These are phyloP conservation scores for Rhinocladiella similis DNA, from an alignment of 2,329 filamentous ascomycete species.

Conservation along the genomic window DNA sequence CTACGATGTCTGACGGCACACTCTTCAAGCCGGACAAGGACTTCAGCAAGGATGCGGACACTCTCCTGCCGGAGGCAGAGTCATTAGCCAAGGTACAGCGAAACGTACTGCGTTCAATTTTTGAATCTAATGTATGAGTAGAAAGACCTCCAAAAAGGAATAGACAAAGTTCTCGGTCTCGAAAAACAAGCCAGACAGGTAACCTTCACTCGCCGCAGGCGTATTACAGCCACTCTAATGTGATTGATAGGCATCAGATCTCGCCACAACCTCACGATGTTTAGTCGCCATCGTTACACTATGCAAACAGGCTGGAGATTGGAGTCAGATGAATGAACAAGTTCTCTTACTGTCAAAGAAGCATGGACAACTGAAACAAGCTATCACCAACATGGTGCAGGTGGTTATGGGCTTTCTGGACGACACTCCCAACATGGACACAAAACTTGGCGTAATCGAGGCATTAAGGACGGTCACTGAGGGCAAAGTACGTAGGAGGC, in stretches of 20 bases:
- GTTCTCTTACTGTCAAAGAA: constrained; percentile 96
- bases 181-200: constrained; percentile 99
- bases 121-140: constrained; percentile 31
- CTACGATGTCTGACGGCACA: constrained; percentile 75
- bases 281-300: constrained; percentile 87
- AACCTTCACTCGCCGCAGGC: constrained; percentile 28
- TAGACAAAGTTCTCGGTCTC: constrained; percentile 86
- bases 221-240: constrained; percentile 14
- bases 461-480: constrained; percentile 94
- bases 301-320: constrained; percentile 90
- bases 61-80: constrained; percentile 86
- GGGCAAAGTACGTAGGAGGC: constrained; percentile 67
- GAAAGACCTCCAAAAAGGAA: constrained; percentile 68
- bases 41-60: constrained; percentile 94
- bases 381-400: constrained; percentile 98
- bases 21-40: constrained; percentile 95
- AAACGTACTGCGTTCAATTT: not conserved
- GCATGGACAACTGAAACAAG: constrained; percentile 99
- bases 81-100: constrained; percentile 74
- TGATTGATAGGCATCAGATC: constrained; percentile 75
- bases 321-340: constrained; percentile 95
- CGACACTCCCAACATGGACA: constrained; percentile 78
- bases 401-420: constrained; percentile 90
- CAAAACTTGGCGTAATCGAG: constrained; percentile 91
- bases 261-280: constrained; percentile 88